Conservation (phyloP, 345 rosid species). For the Dipteronia sinensis region DNA sequence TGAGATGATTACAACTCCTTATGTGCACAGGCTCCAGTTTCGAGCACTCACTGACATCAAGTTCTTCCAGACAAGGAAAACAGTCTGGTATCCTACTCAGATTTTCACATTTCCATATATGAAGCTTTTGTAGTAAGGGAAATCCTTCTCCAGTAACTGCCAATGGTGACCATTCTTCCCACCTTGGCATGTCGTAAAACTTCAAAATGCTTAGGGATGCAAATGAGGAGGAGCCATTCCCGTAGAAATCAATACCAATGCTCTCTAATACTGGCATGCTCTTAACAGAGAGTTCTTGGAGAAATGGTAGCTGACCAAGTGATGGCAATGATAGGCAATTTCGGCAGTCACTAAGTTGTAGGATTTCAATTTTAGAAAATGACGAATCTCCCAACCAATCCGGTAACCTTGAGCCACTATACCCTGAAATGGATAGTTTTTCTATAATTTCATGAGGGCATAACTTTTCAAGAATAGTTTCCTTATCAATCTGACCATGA, state of each 20-base stretch:
- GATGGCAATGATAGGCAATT: constrained; percentile 40
- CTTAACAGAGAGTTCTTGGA: constrained; percentile 34
- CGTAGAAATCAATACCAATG: constrained; percentile 20
- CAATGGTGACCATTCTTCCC: constrained; percentile 32
- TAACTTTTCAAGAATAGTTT: constrained; percentile 34
- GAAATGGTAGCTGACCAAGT: constrained; percentile 41
- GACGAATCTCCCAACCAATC: constrained; percentile 34
- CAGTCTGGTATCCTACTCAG: constrained; percentile 24
- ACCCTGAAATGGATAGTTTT: constrained; percentile 29
- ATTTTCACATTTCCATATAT: constrained; percentile 28
- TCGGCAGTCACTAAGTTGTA: constrained; percentile 28
- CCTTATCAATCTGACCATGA: constrained; percentile 11
- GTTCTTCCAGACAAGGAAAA: constrained; percentile 32
- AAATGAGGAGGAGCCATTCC: constrained; percentile 20
- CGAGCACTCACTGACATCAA: constrained; percentile 27
- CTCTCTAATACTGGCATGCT: constrained; percentile 22
- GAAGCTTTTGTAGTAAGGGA: constrained; percentile 37
- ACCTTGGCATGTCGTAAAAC: constrained; percentile 28
- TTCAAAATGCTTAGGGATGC: constrained; percentile 30
- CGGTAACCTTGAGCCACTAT: constrained; percentile 35
- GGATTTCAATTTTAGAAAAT: constrained; percentile 24
- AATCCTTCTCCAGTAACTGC: constrained; percentile 27
- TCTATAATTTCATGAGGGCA: constrained; percentile 33
- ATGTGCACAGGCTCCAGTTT: constrained; percentile 22
- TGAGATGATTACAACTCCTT: constrained; percentile 31